These are phyloP conservation scores for Leptographium wingfieldii DNA, from an alignment of 2,329 filamentous ascomycete species.

Conservation along the genomic window DNA sequence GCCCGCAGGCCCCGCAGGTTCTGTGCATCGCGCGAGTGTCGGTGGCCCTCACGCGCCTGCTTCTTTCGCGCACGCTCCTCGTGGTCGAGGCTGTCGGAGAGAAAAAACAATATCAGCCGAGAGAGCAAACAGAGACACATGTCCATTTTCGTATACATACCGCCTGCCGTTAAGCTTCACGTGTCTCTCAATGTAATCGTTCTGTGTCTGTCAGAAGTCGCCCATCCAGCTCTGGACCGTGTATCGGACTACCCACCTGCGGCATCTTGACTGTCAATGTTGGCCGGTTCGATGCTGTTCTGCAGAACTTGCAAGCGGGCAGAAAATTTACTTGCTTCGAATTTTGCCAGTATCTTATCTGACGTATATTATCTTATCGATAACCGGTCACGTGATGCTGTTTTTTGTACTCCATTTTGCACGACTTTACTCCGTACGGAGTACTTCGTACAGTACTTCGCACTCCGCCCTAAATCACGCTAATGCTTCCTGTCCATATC, in stretches of 20 bases:
- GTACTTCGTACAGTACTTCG: too few relatives aligned
- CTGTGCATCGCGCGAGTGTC: slow-evolving; percentile 79
- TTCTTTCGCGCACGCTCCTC: slow-evolving; percentile 85
- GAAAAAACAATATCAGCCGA: neutral
- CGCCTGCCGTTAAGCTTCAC: slow-evolving; percentile 41
- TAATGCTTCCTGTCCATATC: too few relatives aligned
- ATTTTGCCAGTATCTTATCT: neutral
- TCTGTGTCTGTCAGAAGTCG: slow-evolving; percentile 43
- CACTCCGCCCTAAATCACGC: too few relatives aligned
- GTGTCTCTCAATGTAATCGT: slow-evolving; percentile 74
- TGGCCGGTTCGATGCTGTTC: neutral
- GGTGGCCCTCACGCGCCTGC: slow-evolving; percentile 77
- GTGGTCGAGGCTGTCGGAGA: slow-evolving; percentile 44
- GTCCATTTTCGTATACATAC: slow-evolving; percentile 6
- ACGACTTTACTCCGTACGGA: too few relatives aligned
- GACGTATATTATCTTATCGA: neutral
- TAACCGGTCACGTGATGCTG: neutral
- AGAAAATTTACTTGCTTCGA: neutral
- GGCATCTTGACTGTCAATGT: slow-evolving; percentile 8
- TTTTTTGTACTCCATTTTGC: too few relatives aligned
- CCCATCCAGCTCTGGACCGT: too few relatives aligned
- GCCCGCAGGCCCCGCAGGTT: slow-evolving; percentile 83
- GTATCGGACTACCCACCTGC: slow-evolving; percentile 4
- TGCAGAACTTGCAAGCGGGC: neutral
- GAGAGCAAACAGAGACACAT: slow-evolving; percentile 27